phyloP scores from a whole-genome alignment of 2,329 filamentous ascomycete genomes.

The Plenodomus biglobosus region DNA sequence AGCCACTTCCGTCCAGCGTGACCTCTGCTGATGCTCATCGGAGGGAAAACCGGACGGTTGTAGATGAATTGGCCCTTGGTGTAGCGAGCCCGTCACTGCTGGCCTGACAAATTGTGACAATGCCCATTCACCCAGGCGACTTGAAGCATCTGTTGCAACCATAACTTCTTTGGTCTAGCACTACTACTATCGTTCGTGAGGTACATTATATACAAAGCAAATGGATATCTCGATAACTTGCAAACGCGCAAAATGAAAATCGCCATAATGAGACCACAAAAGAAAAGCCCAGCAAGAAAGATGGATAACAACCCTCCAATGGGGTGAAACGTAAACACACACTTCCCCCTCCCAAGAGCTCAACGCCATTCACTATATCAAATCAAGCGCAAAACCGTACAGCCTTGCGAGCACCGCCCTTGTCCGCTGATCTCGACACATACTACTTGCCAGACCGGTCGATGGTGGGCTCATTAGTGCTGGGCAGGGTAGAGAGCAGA shows the following conservation, averaged over 20 bases:
- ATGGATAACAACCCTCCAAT: neutral
- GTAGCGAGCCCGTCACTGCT: neutral
- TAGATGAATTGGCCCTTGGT: neutral
- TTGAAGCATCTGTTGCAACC: too few species aligned
- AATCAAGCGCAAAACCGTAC: neutral
- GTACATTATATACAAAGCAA: neutral
- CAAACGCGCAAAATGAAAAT: neutral
- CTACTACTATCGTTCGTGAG: neutral
- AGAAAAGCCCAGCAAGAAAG: neutral
- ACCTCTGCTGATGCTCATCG: constrained; percentile 4
- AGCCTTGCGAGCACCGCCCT: neutral
- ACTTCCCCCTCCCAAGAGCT: neutral
- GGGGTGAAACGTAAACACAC: neutral
- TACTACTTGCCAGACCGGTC: constrained; percentile 38
- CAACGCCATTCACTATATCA: neutral
- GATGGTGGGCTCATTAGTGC: constrained; percentile 38
- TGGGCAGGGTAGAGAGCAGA: constrained; percentile 50
- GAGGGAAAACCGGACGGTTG: constrained; percentile 6
- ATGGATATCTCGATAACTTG: constrained; percentile 1
- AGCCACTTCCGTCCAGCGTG: constrained; percentile 4
- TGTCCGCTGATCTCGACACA: neutral
- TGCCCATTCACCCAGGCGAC: neutral
- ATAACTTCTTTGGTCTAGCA: too few species aligned
- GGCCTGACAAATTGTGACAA: neutral
- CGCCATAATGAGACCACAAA: neutral